Conservation (phyloP, 2,329 filamentous ascomycete genomes). For the Microdochium trichocladiopsis region DNA sequence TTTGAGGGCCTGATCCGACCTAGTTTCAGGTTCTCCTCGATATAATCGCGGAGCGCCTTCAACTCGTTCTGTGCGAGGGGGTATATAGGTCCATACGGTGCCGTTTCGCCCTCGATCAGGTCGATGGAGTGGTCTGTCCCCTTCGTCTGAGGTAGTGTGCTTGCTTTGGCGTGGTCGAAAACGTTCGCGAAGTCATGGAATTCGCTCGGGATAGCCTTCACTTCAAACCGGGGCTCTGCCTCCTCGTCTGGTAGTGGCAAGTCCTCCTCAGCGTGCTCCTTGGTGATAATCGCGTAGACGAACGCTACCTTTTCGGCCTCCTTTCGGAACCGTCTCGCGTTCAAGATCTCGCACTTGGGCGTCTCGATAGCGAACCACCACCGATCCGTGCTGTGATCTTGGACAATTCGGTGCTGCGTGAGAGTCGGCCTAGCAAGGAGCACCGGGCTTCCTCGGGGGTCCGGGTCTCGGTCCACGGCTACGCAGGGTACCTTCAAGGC, state of each 20-base stretch:
- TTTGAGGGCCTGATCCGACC: neutral
- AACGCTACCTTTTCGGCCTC: neutral
- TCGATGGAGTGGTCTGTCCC: neutral
- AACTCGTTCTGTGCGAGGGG: neutral
- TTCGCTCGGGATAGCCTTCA: neutral
- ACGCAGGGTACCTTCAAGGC: neutral
- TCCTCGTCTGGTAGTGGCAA: neutral
- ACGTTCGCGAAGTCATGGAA: neutral
- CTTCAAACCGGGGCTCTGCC: neutral
- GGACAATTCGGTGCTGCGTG: neutral
- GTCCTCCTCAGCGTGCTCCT: neutral
- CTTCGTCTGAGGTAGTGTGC: neutral
- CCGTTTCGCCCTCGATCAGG: neutral
- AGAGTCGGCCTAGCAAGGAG: neutral
- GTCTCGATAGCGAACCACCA: neutral
- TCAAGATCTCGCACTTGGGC: neutral
- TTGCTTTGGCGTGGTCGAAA: neutral
- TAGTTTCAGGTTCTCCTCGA: neutral
- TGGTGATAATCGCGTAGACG: neutral
- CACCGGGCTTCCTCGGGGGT: neutral
- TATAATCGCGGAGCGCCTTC: neutral
- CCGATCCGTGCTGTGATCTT: neutral
- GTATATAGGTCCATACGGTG: neutral
- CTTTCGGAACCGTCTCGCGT: neutral
- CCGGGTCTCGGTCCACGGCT: neutral